phyloP scores from a whole-genome alignment of 2,329 filamentous ascomycete genomes.

The Chaetomium sp. region DNA sequence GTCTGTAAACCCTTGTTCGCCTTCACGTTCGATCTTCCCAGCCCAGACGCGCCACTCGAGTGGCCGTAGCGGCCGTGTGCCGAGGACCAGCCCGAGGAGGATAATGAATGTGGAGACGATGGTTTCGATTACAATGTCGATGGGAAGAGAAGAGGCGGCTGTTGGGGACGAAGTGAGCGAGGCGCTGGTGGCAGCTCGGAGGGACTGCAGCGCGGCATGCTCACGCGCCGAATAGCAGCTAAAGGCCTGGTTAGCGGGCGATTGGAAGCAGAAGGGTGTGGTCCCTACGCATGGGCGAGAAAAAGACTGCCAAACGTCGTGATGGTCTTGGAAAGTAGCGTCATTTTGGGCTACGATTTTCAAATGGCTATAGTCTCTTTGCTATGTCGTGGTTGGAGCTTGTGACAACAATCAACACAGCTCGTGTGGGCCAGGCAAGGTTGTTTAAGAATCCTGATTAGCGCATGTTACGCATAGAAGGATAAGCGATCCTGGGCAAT shows the following conservation, averaged over 20 bases:
- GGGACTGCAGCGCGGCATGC: conserved; percentile 67
- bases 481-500: neutral
- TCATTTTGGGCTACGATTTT: conserved; percentile 45
- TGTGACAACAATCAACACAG: too few relatives aligned
- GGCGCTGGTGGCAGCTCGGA: conserved; percentile 41
- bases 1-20: conserved; percentile 50
- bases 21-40: conserved; percentile 75
- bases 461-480: neutral
- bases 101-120: conserved; percentile 72
- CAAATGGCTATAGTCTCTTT: neutral
- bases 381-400: too few relatives aligned
- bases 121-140: conserved; percentile 85
- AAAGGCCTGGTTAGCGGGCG: conserved; percentile 18
- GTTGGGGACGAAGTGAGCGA: conserved; percentile 37
- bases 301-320: conserved; percentile 71
- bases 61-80: conserved; percentile 71
- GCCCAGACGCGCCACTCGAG: conserved; percentile 80
- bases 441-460: neutral
- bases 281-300: conserved; percentile 75
- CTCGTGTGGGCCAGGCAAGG: too few relatives aligned
- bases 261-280: conserved; percentile 2
- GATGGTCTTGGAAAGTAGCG: conserved; percentile 62
- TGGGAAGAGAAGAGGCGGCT: conserved; percentile 53
- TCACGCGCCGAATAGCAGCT: conserved; percentile 97
- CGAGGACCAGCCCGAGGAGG: conserved; percentile 74